Conservation (phyloP, 805 yeast species). For the Saccharomyces cerevisiae region DNA sequence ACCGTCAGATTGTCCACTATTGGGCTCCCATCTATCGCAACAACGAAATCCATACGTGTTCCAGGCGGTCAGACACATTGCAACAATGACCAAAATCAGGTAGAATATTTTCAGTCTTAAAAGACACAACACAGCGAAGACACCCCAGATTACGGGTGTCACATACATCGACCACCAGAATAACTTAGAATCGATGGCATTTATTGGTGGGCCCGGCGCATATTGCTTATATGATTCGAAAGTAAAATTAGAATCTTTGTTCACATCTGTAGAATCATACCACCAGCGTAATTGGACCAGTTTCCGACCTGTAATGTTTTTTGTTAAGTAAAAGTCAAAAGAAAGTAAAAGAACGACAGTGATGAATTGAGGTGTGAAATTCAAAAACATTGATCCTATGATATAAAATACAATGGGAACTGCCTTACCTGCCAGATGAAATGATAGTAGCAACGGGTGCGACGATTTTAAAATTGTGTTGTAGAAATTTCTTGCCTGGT, state of each 20-base stretch:
- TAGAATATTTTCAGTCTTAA: conserved; percentile 68
- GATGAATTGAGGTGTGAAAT: conserved; percentile 52
- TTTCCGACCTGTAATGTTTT: conserved; percentile 82
- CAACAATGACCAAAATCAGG: conserved; percentile 54
- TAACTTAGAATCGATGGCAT: conserved; percentile 83
- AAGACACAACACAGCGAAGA: conserved; percentile 68
- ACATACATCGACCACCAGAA: conserved; percentile 77
- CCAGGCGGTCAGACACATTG: conserved; percentile 63
- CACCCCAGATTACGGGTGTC: conserved; percentile 69
- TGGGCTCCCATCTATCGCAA: conserved; percentile 77
- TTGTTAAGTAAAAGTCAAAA: conserved; percentile 89
- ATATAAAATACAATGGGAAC: conserved; percentile 28
- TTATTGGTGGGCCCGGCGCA: conserved; percentile 44
- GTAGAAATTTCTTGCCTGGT: conserved; percentile 26
- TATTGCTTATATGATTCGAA: conserved; percentile 31
- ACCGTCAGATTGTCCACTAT: conserved; percentile 7
- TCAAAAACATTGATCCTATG: conserved; percentile 26
- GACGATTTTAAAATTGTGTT: conserved; percentile 30
- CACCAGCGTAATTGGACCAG: conserved; percentile 94
- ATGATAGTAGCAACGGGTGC: conserved; percentile 26
- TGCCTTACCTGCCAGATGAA: conserved; percentile 27
- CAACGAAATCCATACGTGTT: conserved; percentile 86
- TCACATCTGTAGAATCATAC: conserved; percentile 57
- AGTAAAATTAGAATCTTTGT: conserved; percentile 20
- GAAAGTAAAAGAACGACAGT: conserved; percentile 66